phyloP scores from a whole-genome alignment of 345 rosid genomes.

The Cochlearia excelsa region DNA sequence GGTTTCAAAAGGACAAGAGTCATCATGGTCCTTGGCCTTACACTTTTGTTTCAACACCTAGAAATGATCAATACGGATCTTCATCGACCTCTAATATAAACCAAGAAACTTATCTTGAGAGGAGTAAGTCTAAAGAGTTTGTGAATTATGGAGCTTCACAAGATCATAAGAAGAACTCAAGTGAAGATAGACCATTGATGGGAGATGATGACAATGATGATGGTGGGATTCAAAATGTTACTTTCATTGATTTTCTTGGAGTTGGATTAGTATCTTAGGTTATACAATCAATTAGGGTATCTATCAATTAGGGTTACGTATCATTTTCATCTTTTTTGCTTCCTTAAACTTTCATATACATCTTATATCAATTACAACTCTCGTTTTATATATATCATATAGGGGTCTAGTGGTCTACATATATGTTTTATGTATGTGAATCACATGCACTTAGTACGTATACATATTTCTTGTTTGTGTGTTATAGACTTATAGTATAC shows the following conservation, averaged over 20 bases:
- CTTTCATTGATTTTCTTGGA: constrained; percentile 61
- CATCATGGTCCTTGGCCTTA: constrained; percentile 20
- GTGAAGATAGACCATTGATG: constrained; percentile 26
- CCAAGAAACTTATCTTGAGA: constrained; percentile 12
- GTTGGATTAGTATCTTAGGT: constrained; percentile 46
- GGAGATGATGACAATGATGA: too few relatives aligned
- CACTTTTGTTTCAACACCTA: constrained; percentile 22
- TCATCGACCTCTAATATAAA: constrained; percentile 18
- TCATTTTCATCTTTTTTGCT: constrained; percentile 36
- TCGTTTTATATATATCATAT: constrained; percentile 20
- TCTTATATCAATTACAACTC: constrained; percentile 26
- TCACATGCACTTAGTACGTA: constrained; percentile 16
- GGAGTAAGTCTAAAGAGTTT: constrained; percentile 23
- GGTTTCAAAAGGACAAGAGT: constrained; percentile 26
- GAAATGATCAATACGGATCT: constrained; percentile 28
- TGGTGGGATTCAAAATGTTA: constrained; percentile 34
- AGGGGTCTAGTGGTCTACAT: not conserved
- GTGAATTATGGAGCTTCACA: not conserved
- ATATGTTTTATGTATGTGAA: not conserved
- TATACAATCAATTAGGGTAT: constrained; percentile 29
- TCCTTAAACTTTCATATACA: constrained; percentile 26
- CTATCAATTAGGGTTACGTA: constrained; percentile 35
- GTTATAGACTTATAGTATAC: too few relatives aligned
- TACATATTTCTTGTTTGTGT: not conserved
- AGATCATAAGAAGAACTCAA: constrained; percentile 18